Evolutionary conservation across 2,329 filamentous ascomycete genomes (phyloP), one percentile per base, ranked within the genome.

Genomic region (Keithomyces neogunnii): DNA sequence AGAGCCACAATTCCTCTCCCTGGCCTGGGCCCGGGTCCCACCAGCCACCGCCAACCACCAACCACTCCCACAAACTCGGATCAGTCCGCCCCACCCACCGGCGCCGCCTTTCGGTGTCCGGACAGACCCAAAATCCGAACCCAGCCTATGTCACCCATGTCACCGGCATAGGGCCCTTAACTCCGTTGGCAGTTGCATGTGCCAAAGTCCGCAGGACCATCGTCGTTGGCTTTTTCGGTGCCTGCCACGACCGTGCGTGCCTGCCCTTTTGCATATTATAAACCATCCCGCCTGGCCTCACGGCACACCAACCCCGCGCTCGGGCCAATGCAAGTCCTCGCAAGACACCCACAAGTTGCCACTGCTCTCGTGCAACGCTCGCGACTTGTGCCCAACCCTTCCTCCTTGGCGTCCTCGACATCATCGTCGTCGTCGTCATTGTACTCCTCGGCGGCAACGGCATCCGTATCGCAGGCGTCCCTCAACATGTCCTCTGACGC

Each of bases 401-500:
- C 52, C 45, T 54, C 54, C 42, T 32, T 33, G 13, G 7, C 29
- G 28, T 19, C 40, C 11, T 35, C 36, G 32, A 50, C 52, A 53
- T 51, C 35, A 39, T 60, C 39, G 51, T 54, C 45, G 32, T 13
- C 38, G 29, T 39, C 47, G 32, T 13, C 43, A 46, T 57, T 55
- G 48, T 31, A 47, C 39, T 39, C 47, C 5, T 39, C 55, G 60
- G 50, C 56, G 58, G n/a, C 47, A 11, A 28, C 43, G 29, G 26
- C 29, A 26, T 38, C 48, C 49, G 39, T 26, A 13, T 28, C 28
- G 26, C 51, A 29, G 13, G 2, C 47, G 3, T 56, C 55, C 57
- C 55, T 59, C 59, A 62, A 63, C 19, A 69, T 71, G 66, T 62
- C 66, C 5, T 62, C 62, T 46, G 57, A 62, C 29, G 65, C 69